Evolutionary conservation across 2,329 filamentous ascomycete species (phyloP), one percentile per base, ranked within the genome.

Genomic region (Pyrenochaeta sp.): DNA sequence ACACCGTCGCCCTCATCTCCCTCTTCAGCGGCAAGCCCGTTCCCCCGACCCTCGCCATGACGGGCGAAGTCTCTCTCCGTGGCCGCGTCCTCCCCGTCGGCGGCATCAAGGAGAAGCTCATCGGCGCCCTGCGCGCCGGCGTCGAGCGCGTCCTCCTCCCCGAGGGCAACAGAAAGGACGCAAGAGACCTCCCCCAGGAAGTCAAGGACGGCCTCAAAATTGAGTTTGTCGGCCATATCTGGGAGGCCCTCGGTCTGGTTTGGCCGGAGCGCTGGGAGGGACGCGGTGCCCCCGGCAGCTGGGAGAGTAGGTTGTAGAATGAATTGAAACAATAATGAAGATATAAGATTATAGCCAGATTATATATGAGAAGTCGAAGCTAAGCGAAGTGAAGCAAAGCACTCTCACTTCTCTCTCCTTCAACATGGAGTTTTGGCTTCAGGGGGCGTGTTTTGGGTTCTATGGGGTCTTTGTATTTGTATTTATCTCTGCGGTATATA

Each of bases 101-200:
- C 47, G 95, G 95, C 15, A 98, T 99, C 79, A 97, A 98, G 79
- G 94, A 99, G 85, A 99, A 99, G 77, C 83, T 98, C 47, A 98
- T 99, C 71, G 95, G 95, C 18, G 95, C 95, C 7, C 82, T 96
- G 71, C 85, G 94, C 49, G 95, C 95, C 1, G 95, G 95, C 23
- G 94, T 99, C 57, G 96, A 97, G 83, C 94, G 91, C 29, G 94
- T 99, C 7, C 76, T 99, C 55, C 81, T 99, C 7, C 95, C 95
- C 2, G 85, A 89, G 29, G 89, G 91, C 64, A 99, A 99, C 75
- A 85, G 88, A 60, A 98, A 98, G 78, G 95, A 99, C 73, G 89
- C 90, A 53, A 90, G 90, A 76, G 94, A 98, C 77, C 81, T 98
- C 49, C 95, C 95, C 0, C 83, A 89, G 59, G 95, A 99, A 79